A percentile compares a stretch with the other conserved stretches of the same genome.
These are phyloP conservation scores for Nematocida minor DNA, from an alignment of 371 early-diverging fungal genomes.

Conservation along the genomic window DNA sequence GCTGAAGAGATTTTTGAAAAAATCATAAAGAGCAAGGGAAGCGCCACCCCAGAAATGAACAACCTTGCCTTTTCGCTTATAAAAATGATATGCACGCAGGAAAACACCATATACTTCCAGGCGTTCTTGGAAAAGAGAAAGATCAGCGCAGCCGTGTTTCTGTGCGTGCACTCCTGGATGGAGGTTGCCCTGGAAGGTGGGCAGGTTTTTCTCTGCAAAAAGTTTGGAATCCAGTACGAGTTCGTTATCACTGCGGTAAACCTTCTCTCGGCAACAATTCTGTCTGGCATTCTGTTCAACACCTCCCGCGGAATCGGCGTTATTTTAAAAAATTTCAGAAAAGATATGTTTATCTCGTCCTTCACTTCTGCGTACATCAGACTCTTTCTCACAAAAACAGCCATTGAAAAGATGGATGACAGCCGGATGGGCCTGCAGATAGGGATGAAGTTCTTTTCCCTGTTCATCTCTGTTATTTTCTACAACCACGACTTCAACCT, in stretches of 20 bases:
- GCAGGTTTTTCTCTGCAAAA: not conserved
- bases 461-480: conserved; percentile 22
- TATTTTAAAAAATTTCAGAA: not conserved
- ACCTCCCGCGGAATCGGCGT: not conserved
- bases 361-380: not conserved
- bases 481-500: conserved; percentile 20
- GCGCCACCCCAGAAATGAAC: not conserved
- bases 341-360: conserved; percentile 11
- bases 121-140: conserved; percentile 31
- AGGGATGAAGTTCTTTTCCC: conserved; percentile 35
- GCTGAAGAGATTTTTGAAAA: not conserved
- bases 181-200: conserved; percentile 24
- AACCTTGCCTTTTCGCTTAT: conserved; percentile 1
- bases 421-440: conserved; percentile 10
- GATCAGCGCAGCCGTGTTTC: conserved; percentile 2
- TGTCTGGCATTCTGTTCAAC: not conserved
- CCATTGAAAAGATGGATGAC: not conserved
- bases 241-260: not conserved
- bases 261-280: not conserved
- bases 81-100: conserved; percentile 3
- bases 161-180: conserved; percentile 22
- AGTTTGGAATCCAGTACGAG: conserved; percentile 4
- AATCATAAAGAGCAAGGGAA: not conserved
- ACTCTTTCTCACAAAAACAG: not conserved
- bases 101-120: conserved; percentile 2